These are phyloP conservation scores for Chenopodium formosanum DNA, from an alignment of 148 eudicot genomes.

Conservation along the genomic window DNA sequence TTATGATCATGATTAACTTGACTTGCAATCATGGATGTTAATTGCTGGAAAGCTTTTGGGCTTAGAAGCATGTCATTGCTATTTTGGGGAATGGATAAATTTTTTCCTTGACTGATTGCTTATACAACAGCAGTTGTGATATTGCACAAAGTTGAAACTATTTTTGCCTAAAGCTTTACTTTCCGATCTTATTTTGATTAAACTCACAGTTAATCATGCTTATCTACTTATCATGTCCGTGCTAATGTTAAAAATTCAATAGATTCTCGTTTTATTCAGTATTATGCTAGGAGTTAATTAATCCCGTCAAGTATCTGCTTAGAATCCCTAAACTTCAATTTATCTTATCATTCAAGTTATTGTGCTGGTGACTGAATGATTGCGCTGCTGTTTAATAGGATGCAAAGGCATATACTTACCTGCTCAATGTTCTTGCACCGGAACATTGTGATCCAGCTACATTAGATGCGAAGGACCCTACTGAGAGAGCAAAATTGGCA, in stretches of 20 bases:
- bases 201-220: not conserved
- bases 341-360: too few relatives aligned
- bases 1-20: not conserved
- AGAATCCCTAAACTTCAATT: not conserved
- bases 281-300: not conserved
- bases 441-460: slow-evolving; percentile 89
- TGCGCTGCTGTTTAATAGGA: slow-evolving; percentile 53
- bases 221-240: not conserved
- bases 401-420: slow-evolving; percentile 90
- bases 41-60: not conserved
- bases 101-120: not conserved
- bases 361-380: not conserved
- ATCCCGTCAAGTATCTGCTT: not conserved
- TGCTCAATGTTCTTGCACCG: slow-evolving; percentile 96
- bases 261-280: not conserved
- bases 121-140: not conserved
- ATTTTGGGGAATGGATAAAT: not conserved
- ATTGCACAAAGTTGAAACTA: not conserved
- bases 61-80: not conserved
- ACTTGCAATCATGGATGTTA: not conserved
- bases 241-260: not conserved
- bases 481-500: slow-evolving; percentile 73
- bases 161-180: not conserved
- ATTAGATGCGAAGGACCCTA: slow-evolving; percentile 67
- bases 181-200: not conserved